Base-by-base conservation (phyloP, 2,329 filamentous ascomycete genomes). In the Mariannaea sp. region DNA sequence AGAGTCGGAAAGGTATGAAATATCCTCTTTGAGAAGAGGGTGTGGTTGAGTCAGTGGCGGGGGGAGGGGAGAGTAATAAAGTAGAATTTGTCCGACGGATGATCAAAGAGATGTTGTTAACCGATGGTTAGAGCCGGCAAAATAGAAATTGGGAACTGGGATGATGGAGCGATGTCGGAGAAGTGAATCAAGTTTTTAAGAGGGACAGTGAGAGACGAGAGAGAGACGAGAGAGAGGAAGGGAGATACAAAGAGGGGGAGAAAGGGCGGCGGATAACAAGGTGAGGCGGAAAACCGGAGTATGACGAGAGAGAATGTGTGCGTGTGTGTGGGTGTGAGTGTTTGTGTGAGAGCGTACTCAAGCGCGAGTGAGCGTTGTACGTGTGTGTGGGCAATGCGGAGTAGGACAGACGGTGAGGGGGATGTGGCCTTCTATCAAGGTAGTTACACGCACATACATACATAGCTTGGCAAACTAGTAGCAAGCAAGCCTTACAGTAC, bases 321-420 rank as follows among this genome's bases (percentile, higher is more conserved):
- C 19, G 35, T 16, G 35, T 20, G 41, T n/a, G n/a, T n/a, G n/a
- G n/a, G n/a, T n/a, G n/a, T n/a, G n/a, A n/a, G n/a, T n/a, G n/a
- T n/a, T n/a, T n/a, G n/a, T n/a, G n/a, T n/a, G n/a, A n/a, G n/a
- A n/a, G n/a, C n/a, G n/a, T n/a, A n/a, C n/a, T n/a, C n/a, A n/a
- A n/a, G n/a, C n/a, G n/a, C n/a, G n/a, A n/a, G n/a, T n/a, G n/a
- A n/a, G n/a, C n/a, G n/a, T n/a, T n/a, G n/a, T n/a, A n/a, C n/a
- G n/a, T 33, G 30, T 26, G 32, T 35, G 42, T 35, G 43, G 19
- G 33, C n/a, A 16, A 27, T 44, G 46, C 46, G 35, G 47, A 55
- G 47, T 46, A 29, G 43, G 38, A 38, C 30, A 42, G 41, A 30
- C 27, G 45, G 41, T 26, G 53, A 55, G 36, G 52, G 42, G 35